These are phyloP conservation scores for Ophiocordyceps camponoti-saundersi DNA, from an alignment of 2,329 filamentous ascomycete genomes.

Conservation along the genomic window DNA sequence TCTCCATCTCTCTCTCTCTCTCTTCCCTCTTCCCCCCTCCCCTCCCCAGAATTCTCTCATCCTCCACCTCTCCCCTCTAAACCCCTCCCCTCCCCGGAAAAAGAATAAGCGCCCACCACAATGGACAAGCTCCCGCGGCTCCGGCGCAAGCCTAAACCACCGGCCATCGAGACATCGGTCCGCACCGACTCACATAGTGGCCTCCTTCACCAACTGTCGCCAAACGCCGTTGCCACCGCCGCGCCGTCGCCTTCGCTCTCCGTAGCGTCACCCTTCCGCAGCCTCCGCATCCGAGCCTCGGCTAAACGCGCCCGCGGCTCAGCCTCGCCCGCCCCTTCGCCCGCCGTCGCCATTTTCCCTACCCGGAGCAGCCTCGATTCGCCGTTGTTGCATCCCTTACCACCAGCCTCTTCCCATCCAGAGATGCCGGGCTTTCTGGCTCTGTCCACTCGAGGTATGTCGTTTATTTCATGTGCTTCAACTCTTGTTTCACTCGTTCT, in stretches of 20 bases:
- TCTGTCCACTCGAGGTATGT: slow-evolving; percentile 18
- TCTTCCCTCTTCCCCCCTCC: background rate
- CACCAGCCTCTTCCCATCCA: slow-evolving; percentile 4
- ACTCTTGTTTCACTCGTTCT: slow-evolving; percentile 1
- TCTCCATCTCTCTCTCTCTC: background rate
- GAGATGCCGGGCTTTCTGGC: slow-evolving; percentile 22
- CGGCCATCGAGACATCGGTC: slow-evolving; percentile 22
- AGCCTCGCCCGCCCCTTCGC: slow-evolving; percentile 21
- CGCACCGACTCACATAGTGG: slow-evolving; percentile 7
- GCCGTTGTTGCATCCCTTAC: background rate
- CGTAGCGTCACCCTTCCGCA: slow-evolving; percentile 24
- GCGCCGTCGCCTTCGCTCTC: slow-evolving; percentile 3
- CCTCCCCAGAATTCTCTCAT: background rate
- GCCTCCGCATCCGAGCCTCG: slow-evolving; percentile 25
- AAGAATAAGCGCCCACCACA: slow-evolving; percentile 1
- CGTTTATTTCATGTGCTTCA: too few species aligned
- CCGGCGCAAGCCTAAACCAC: slow-evolving; percentile 25
- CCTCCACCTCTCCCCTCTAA: background rate
- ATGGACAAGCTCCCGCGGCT: slow-evolving; percentile 27
- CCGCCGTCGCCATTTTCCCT: slow-evolving; percentile 13
- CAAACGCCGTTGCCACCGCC: slow-evolving; percentile 4
- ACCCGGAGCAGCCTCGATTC: background rate
- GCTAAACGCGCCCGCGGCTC: slow-evolving; percentile 25
- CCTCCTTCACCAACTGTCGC: slow-evolving; percentile 3
- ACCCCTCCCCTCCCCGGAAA: too few species aligned